Evolutionary conservation across 225 moss, liverwort and hornwort species (phyloP).

Genomic region (Pleurozium schreberi): DNA sequence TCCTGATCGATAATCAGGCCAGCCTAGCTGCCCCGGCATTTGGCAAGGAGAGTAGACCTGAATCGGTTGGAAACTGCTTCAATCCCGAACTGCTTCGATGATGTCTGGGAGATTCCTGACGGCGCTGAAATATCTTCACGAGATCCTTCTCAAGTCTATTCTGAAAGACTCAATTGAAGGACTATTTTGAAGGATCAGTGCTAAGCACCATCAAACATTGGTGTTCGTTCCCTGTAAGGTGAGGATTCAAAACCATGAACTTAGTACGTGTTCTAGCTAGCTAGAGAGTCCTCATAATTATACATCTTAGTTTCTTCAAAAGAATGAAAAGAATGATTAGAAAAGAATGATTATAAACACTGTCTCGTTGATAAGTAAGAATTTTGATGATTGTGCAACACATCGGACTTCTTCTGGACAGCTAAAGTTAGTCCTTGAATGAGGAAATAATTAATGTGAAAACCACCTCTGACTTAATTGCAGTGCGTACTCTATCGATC

Average conservation of each 20-base stretch:
- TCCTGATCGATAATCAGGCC: not conserved
- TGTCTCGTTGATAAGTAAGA: not conserved
- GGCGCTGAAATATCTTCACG: not conserved
- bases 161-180: not conserved
- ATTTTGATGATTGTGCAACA: not conserved
- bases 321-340: too few relatives aligned
- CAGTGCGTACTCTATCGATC: not conserved
- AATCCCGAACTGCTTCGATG: not conserved
- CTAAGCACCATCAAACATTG: not conserved
- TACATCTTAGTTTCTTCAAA: not conserved
- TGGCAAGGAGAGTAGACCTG: not conserved
- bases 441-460: not conserved
- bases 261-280: not conserved
- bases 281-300: not conserved
- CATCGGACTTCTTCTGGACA: not conserved
- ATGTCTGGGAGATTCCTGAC: not conserved
- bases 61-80: not conserved
- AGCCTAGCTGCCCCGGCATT: not conserved
- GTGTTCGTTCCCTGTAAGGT: not conserved
- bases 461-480: not conserved
- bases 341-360: not conserved
- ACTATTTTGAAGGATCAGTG: too few relatives aligned
- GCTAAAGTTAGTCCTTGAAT: not conserved
- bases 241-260: not conserved
- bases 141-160: not conserved